Base-by-base conservation (phyloP, 2,329 filamentous ascomycete genomes). In the Fusarium sp. region DNA sequence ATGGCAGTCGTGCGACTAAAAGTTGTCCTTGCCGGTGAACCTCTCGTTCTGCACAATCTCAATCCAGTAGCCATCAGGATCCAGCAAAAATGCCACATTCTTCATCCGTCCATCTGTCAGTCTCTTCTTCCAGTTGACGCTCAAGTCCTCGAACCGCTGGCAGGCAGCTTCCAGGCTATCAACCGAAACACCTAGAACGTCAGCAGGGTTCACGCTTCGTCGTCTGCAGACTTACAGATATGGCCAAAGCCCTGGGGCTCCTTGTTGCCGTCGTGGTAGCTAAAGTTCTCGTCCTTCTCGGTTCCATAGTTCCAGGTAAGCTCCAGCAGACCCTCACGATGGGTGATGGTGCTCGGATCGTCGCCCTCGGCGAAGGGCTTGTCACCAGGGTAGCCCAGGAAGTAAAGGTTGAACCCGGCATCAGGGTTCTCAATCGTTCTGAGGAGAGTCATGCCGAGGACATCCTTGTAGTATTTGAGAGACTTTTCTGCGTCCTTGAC, bases 201-300 rank as follows among this genome's bases (percentile, higher is more conserved):
- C 31, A 79, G 75, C 61, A 11, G 31, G 44, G 31, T 28, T n/a
- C 18, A 47, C 16, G 1, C 6, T n/a, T 13, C 28, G 16, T 12
- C 8, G 12, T 23, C 23, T 5, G 40, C 15, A 15, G 51, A 85
- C 89, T 83, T 81, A 92, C 94, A 97, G 66, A 98, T 94, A 77
- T 98, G 95, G 0, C 95, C 95, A 72, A 98, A 98, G 1, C 96
- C 96, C 80, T 98, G 94, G 1, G 95, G 95, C 79, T 97, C 86
- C 43, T 91, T 86, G 80, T 99, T 99, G 39, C 96, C 96, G 74
- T 97, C 91, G 82, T 99, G 95, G 79, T 99, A 99, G 72, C 88
- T 88, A 78, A 97, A 96, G 70, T 84, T 84, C 60, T 90, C 88
- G 68, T 98, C 92, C 78, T 95, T 96, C 83, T 98, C 95, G 0